Evolutionary conservation across 2,329 filamentous ascomycete genomes (phyloP).

Genomic region (Colletotrichum sp.): DNA sequence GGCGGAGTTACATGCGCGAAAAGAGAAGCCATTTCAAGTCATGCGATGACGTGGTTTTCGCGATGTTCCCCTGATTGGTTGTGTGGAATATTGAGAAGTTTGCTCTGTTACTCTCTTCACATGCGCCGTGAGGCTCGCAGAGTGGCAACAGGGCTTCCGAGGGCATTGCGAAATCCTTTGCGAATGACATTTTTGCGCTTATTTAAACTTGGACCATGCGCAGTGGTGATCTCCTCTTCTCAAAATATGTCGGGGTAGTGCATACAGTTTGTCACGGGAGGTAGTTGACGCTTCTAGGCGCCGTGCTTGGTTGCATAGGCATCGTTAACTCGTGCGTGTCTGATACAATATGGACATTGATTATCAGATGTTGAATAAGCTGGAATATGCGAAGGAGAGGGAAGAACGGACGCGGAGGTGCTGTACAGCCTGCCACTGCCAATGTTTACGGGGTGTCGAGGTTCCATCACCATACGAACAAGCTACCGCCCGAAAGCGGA

Average conservation of each 20-base stretch:
- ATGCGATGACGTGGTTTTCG: background rate
- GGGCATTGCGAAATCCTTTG: background rate
- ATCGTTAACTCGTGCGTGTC: background rate
- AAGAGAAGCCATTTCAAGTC: background rate
- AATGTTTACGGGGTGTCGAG: too few relatives aligned
- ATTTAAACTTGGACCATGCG: background rate
- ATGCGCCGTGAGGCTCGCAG: background rate
- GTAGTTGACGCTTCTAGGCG: background rate
- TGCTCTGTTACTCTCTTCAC: background rate
- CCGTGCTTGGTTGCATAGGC: background rate
- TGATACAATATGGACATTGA: accelerated
- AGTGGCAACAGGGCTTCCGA: background rate
- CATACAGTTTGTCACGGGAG: too few relatives aligned
- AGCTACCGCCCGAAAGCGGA: too few relatives aligned
- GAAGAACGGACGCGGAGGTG: background rate
- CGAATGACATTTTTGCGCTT: background rate
- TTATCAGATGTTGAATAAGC: background rate
- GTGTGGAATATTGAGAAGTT: background rate
- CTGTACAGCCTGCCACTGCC: background rate
- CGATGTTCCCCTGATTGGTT: background rate
- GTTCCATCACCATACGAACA: too few relatives aligned
- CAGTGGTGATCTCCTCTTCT: background rate
- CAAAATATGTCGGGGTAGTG: too few relatives aligned
- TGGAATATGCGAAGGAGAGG: background rate
- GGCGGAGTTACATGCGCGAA: background rate